Evolutionary conservation across 75 land plant species (phyloP).

Genomic region (Picea glauca): DNA sequence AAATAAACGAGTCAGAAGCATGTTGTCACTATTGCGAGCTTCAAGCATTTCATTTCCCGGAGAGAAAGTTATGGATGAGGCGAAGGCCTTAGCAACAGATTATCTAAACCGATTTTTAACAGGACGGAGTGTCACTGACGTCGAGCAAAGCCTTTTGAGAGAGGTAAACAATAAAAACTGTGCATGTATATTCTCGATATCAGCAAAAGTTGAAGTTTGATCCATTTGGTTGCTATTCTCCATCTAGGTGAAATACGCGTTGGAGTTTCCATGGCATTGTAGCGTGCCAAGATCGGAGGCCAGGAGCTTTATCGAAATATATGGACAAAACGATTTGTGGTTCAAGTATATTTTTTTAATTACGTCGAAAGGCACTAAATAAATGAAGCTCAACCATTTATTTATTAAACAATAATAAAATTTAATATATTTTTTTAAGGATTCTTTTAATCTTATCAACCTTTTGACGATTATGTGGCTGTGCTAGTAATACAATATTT

Average conservation of each 20-base stretch:
- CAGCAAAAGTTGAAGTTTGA: no score
- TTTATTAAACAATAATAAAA: no score
- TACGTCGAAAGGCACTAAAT: no score
- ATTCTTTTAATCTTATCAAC: no score
- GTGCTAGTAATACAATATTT: not conserved
- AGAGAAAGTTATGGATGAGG: slow-evolving; percentile 23
- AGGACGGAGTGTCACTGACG: not conserved
- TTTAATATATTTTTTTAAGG: no score
- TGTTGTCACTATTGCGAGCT: slow-evolving; percentile 24
- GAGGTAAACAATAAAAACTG: not conserved
- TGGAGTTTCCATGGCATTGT: slow-evolving; percentile 21
- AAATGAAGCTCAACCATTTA: no score
- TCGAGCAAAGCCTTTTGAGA: not conserved
- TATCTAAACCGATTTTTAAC: slow-evolving; percentile 3
- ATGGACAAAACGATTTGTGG: slow-evolving; percentile 36
- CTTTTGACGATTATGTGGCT: no score
- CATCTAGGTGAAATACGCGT: slow-evolving; percentile 20
- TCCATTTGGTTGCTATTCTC: no score
- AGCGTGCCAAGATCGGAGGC: slow-evolving; percentile 25
- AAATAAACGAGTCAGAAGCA: not conserved
- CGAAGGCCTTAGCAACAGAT: slow-evolving; percentile 7
- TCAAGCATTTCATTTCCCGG: slow-evolving; percentile 17
- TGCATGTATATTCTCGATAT: no score
- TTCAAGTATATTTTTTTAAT: no score
- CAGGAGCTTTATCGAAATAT: slow-evolving; percentile 25